phyloP scores from a whole-genome alignment of 345 rosid genomes.

The Cochlearia excelsa region DNA sequence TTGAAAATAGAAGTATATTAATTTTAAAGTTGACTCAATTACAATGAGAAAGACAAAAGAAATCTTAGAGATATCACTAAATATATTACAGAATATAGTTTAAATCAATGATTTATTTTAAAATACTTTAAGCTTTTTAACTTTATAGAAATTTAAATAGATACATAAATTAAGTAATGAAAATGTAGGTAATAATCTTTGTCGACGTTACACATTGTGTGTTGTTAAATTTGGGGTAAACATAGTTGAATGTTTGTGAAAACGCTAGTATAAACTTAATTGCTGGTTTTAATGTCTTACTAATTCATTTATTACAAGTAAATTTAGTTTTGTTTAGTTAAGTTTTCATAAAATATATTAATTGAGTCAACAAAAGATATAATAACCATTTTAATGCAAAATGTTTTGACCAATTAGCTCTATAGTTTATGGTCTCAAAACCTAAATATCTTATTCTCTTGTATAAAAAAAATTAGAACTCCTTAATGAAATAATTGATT shows the following conservation, averaged over 20 bases:
- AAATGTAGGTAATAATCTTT: conserved; percentile 17
- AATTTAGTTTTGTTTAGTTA: conserved; percentile 18
- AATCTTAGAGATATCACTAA: background rate
- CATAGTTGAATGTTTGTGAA: conserved; percentile 37
- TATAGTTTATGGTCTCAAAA: background rate
- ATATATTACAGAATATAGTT: conserved; percentile 3
- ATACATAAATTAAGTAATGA: conserved; percentile 11
- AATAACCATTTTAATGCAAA: conserved; percentile 13
- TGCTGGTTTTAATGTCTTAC: conserved; percentile 11
- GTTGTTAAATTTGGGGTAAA: conserved; percentile 35
- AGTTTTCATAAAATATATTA: conserved; percentile 12
- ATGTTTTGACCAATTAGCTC: conserved; percentile 23
- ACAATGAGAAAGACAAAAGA: background rate
- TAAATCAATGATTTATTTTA: background rate
- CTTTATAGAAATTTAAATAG: conserved; percentile 1
- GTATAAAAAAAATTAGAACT: background rate
- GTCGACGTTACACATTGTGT: conserved; percentile 29
- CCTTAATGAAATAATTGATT: no score
- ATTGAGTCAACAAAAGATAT: conserved; percentile 31
- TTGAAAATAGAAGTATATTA: background rate
- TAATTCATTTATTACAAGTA: conserved; percentile 11
- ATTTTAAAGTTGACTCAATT: conserved; percentile 5
- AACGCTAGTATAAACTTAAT: conserved; percentile 26
- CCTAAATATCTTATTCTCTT: background rate
- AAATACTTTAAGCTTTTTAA: background rate